Evolutionary conservation across 306 rosid genomes (phyloP).

Genomic region (Lathyrus tuberosus): DNA sequence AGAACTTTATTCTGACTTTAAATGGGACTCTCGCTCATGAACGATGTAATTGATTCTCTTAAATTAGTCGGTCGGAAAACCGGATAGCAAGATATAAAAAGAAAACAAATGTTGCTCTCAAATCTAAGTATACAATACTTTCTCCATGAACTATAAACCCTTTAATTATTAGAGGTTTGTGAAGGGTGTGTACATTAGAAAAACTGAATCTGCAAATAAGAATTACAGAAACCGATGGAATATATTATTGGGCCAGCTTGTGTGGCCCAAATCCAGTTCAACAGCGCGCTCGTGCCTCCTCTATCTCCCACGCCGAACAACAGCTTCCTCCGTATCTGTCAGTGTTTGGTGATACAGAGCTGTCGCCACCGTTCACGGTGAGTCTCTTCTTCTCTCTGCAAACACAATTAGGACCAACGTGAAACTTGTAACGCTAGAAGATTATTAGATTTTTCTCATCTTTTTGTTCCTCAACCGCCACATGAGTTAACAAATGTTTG

Average conservation of each 20-base stretch:
- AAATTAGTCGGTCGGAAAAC: too few species aligned
- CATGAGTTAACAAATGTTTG: background rate
- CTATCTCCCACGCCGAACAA: slow-evolving; percentile 7
- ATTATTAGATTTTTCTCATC: background rate
- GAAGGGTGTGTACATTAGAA: background rate
- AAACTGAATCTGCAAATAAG: background rate
- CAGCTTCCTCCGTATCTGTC: background rate
- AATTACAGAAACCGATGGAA: background rate
- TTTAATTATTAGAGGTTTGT: too few species aligned
- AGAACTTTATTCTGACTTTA: too few species aligned
- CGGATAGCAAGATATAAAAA: too few species aligned
- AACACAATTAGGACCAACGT: background rate
- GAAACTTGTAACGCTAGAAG: background rate
- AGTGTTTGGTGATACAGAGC: slow-evolving; percentile 2
- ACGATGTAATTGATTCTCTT: too few species aligned
- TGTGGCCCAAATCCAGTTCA: background rate
- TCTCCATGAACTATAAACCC: too few species aligned
- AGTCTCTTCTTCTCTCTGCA: slow-evolving; percentile 26
- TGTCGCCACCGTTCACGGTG: slow-evolving; percentile 34
- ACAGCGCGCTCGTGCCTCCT: background rate
- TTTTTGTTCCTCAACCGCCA: background rate
- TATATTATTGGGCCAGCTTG: background rate
- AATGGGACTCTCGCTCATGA: too few species aligned
- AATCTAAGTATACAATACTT: too few species aligned
- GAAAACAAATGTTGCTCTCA: too few species aligned